Evolutionary conservation across 2,329 filamentous ascomycete genomes (phyloP), one percentile per base, ranked within the genome.

Genomic region (Nigrospora oryzae): DNA sequence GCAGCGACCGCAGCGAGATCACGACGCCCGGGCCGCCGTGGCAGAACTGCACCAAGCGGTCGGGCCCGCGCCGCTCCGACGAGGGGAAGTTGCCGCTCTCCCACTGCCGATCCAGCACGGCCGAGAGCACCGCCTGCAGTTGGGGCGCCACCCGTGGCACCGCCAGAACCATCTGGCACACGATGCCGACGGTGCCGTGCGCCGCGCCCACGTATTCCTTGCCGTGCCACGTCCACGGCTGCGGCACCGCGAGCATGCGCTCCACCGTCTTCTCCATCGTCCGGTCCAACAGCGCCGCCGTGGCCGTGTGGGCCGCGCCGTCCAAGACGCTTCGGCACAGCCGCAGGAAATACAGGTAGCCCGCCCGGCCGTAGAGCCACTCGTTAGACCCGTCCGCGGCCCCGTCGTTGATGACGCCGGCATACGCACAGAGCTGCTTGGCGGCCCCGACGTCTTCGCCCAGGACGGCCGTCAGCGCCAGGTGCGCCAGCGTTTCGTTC

Each of bases 121-220:
- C 67, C 1, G 68, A 66, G 5, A 87, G 57, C 16, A 75, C 68
- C 4, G 63, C 63, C 49, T 76, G 70, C 3, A 86, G 62, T 39
- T 70, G 68, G 2, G 69, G 59, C 1, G 81, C 79, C 49, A 75
- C 69, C 5, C 65, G 62, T 1, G 78, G 74, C 45, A 74, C 71
- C 3, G 79, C 79, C 17, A 76, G 65, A 2, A 85, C 71, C 13
- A 86, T 65, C 59, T 88, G 84, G n/a, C 77, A 81, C 45, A 88
- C 71, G 58, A 85, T 86, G 5, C 84, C 81, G 23, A 86, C 76
- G 12, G 77, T 73, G 8, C 84, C 84, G 55, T 88, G 82, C 0
- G 75, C 77, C 5, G 83, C 79, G 2, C 84, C 84, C 33, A 84
- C 66, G 54, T 84, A 85, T 15, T 65, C 57, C 52, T 77, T 78